Evolutionary conservation across 2,329 filamentous ascomycete genomes (phyloP).

Genomic region (Colletotrichum camelliae): DNA sequence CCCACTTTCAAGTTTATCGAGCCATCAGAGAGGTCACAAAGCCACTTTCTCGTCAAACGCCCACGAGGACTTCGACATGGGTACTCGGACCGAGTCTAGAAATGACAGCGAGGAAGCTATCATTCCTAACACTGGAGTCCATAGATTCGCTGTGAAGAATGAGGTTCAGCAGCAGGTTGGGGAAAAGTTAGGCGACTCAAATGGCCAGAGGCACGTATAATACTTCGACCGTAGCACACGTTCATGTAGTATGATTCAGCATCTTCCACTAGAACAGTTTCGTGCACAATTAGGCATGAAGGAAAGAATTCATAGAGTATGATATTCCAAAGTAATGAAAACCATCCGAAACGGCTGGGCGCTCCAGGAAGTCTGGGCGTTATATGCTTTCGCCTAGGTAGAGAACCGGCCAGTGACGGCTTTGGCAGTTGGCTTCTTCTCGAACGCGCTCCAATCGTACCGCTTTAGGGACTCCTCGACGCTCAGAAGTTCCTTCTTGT

Average conservation of each 20-base stretch:
- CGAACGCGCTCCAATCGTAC: background rate
- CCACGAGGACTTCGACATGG: background rate
- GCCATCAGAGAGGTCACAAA: background rate
- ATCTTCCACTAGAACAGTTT: background rate
- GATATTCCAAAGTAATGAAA: background rate
- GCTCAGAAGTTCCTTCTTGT: background rate
- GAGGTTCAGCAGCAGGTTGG: background rate
- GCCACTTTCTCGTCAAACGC: background rate
- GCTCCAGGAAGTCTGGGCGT: background rate
- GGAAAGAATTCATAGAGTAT: background rate
- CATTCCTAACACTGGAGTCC: background rate
- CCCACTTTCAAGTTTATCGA: background rate
- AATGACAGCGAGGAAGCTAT: background rate
- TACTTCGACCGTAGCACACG: background rate
- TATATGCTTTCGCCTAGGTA: background rate
- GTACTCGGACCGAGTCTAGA: background rate
- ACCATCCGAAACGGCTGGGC: background rate
- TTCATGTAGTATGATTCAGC: background rate
- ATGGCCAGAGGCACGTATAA: background rate
- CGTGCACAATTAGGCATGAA: background rate
- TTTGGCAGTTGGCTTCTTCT: background rate
- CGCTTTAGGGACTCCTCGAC: background rate
- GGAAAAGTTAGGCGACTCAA: background rate
- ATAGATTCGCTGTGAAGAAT: background rate
- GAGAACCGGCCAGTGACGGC: background rate